These are phyloP conservation scores for Flaveria robusta DNA, from an alignment of 129 eudicot species.

Conservation along the genomic window DNA sequence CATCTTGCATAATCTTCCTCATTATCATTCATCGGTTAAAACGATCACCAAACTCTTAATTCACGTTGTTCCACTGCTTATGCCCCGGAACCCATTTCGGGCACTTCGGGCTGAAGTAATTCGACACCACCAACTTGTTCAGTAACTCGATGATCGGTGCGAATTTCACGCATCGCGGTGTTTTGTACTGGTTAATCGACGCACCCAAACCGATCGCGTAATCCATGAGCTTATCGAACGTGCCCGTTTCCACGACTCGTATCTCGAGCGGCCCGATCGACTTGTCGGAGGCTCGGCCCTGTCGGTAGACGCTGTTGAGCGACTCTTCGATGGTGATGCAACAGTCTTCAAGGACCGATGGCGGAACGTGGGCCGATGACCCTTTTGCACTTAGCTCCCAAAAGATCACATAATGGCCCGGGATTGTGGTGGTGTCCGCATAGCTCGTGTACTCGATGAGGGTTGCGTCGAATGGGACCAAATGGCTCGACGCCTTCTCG, in stretches of 20 bases:
- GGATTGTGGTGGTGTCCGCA: conserved; percentile 67
- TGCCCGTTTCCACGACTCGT: conserved; percentile 65
- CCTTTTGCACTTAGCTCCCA: conserved; percentile 65
- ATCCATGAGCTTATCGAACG: conserved; percentile 90
- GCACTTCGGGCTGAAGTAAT: conserved; percentile 81
- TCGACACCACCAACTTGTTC: conserved; percentile 57
- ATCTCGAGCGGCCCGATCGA: conserved; percentile 91
- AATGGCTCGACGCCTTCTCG: conserved; percentile 53
- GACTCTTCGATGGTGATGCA: conserved; percentile 70
- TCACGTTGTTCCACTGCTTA: conserved; percentile 54
- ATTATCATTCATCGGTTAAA: not conserved
- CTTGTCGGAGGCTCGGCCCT: conserved; percentile 66
- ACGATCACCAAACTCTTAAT: conserved; percentile 12
- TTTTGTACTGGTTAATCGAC: conserved; percentile 79
- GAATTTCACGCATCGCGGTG: conserved; percentile 79
- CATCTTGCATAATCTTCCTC: not conserved
- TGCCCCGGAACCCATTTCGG: conserved; percentile 80
- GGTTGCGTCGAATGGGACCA: conserved; percentile 58
- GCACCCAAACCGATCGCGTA: conserved; percentile 77
- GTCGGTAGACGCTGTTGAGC: conserved; percentile 70
- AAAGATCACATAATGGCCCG: conserved; percentile 78
- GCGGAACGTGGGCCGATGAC: conserved; percentile 46
- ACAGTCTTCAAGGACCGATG: conserved; percentile 63
- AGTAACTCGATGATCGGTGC: conserved; percentile 74
- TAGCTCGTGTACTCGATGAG: conserved; percentile 72